phyloP scores from a whole-genome alignment of 164 flowering plant species.

The Liriodendron chinense region DNA sequence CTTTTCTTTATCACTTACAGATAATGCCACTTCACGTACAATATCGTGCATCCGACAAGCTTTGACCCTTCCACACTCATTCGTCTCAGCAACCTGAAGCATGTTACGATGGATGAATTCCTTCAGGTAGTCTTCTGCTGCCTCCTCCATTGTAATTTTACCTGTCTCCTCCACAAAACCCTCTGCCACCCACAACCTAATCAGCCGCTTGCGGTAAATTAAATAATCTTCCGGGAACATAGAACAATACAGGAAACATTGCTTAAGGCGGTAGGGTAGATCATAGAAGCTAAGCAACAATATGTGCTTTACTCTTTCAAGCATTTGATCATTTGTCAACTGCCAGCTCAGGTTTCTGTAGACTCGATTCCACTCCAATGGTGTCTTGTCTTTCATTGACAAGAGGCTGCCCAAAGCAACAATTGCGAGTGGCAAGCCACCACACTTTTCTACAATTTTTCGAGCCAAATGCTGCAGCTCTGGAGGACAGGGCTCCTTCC shows the following conservation, averaged over 20 bases:
- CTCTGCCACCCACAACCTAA: constrained; percentile 24
- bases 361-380: constrained; percentile 12
- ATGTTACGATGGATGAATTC: constrained; percentile 8
- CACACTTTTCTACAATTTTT: constrained; percentile 18
- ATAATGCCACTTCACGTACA: constrained; percentile 14
- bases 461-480: background rate
- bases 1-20: background rate
- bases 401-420: constrained; percentile 19
- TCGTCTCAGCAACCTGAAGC: constrained; percentile 6
- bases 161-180: constrained; percentile 13
- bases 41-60: constrained; percentile 15
- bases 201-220: constrained; percentile 13
- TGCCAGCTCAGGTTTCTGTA: constrained; percentile 16
- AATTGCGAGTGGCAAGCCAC: constrained; percentile 27
- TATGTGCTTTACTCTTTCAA: background rate
- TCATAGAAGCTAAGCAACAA: constrained; percentile 12
- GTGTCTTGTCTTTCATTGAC: background rate
- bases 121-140: constrained; percentile 8
- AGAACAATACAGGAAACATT: constrained; percentile 23
- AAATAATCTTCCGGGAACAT: constrained; percentile 18
- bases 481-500: constrained; percentile 1
- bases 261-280: constrained; percentile 18
- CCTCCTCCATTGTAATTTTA: constrained; percentile 3
- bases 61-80: constrained; percentile 2
- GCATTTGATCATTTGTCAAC: constrained; percentile 2